A percentile compares a stretch with the other conserved stretches of the same genome.
phyloP scores from a whole-genome alignment of 768 basidiomycete genomes.

The Amanita molliuscula region DNA sequence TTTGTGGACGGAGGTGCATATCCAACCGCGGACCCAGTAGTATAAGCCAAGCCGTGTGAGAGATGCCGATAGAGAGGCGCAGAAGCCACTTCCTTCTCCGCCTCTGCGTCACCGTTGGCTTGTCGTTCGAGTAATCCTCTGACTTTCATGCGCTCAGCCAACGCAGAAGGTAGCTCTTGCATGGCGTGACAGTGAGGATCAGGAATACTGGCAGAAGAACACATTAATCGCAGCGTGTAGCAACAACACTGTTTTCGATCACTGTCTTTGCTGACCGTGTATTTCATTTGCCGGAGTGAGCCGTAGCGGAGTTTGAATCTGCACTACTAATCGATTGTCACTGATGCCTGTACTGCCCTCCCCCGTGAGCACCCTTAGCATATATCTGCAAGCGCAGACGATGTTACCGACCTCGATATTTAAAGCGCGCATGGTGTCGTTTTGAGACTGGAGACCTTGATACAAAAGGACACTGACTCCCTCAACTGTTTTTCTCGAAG shows the following conservation, averaged over 20 bases:
- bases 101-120: not conserved
- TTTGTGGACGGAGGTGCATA: conserved; percentile 35
- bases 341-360: no score
- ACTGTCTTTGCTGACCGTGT: no score
- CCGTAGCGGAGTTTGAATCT: no score
- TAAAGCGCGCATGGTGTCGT: not conserved
- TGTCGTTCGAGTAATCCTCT: conserved; percentile 10
- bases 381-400: no score
- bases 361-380: no score
- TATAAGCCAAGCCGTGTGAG: conserved; percentile 45
- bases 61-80: conserved; percentile 32
- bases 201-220: not conserved
- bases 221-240: not conserved
- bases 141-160: conserved; percentile 25
- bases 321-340: no score
- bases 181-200: conserved; percentile 3
- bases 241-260: no score
- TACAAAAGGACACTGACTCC: no score
- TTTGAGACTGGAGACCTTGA: not conserved
- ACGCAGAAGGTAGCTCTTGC: conserved; percentile 22
- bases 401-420: no score
- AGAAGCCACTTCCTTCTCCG: conserved; percentile 8
- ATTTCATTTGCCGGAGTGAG: no score
- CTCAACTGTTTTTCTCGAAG: not conserved
- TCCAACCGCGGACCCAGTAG: conserved; percentile 47